These are phyloP conservation scores for Russula ochroleuca DNA, from an alignment of 768 basidiomycete species.

Conservation along the genomic window DNA sequence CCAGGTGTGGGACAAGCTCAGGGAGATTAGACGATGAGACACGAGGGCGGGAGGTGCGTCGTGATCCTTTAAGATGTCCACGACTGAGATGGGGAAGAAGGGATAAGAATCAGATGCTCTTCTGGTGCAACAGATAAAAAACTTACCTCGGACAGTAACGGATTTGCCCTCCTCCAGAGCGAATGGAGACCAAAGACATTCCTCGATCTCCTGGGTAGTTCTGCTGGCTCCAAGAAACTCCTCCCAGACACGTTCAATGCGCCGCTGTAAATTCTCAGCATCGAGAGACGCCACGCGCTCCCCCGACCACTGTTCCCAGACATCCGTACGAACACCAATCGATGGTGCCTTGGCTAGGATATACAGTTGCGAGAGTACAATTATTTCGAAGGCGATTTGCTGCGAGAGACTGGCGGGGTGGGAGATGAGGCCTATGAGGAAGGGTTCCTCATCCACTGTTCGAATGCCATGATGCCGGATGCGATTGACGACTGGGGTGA, in stretches of 20 bases:
- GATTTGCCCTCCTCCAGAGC: slow-evolving; percentile 33
- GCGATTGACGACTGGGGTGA: slow-evolving; percentile 24
- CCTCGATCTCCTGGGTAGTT: slow-evolving; percentile 42
- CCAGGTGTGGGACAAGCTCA: slow-evolving; percentile 25
- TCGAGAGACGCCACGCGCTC: slow-evolving; percentile 31
- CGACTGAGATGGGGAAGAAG: slow-evolving; percentile 9
- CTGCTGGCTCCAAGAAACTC: slow-evolving; percentile 42
- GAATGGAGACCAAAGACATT: slow-evolving; percentile 48
- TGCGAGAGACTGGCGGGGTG: background rate
- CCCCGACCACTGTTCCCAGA: slow-evolving; percentile 45
- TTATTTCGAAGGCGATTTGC: slow-evolving; percentile 22
- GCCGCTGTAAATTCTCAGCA: slow-evolving; percentile 36
- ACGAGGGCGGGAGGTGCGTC: slow-evolving; percentile 17
- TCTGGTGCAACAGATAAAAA: background rate
- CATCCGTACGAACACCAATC: slow-evolving; percentile 28
- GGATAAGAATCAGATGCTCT: background rate
- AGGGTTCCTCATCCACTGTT: slow-evolving; percentile 9
- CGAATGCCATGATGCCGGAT: slow-evolving; percentile 28
- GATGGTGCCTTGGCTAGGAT: slow-evolving; percentile 9
- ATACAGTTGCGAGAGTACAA: slow-evolving; percentile 31
- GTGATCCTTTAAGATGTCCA: slow-evolving; percentile 20
- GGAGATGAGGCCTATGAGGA: background rate
- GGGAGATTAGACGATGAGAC: slow-evolving; percentile 22
- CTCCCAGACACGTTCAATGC: slow-evolving; percentile 39
- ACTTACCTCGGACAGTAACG: slow-evolving; percentile 30